Evolutionary conservation across 176 grass and related monocot genomes (phyloP).

Genomic region (Typha latifolia): DNA sequence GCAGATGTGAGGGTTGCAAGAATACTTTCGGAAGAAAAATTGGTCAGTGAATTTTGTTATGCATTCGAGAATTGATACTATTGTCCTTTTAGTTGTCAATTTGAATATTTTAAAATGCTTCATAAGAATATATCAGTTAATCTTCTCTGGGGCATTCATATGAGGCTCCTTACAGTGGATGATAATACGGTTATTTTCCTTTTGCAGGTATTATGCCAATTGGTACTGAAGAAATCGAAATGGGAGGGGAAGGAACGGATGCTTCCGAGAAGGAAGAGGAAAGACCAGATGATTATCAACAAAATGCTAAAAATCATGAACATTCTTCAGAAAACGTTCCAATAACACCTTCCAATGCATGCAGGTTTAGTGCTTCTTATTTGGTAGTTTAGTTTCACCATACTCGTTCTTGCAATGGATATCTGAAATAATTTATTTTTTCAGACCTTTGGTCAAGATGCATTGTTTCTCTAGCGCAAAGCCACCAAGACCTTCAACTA

Average conservation of each 20-base stretch:
- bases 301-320: conserved; percentile 44
- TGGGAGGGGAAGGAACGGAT: conserved; percentile 40
- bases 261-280: conserved; percentile 46
- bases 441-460: conserved; percentile 52
- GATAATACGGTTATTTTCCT: conserved; percentile 17
- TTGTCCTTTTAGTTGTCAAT: no score
- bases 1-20: conserved; percentile 95
- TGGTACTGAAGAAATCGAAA: conserved; percentile 51
- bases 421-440: conserved; percentile 2
- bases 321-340: conserved; percentile 47
- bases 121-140: background rate
- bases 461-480: conserved; percentile 74
- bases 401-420: background rate
- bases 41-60: conserved; percentile 42
- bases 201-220: conserved; percentile 24
- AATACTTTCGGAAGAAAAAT: conserved; percentile 91
- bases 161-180: no score
- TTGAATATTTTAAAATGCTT: background rate
- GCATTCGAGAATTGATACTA: conserved; percentile 1
- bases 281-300: conserved; percentile 36
- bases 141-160: no score
- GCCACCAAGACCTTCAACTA: conserved; percentile 47
- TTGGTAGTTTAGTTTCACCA: background rate
- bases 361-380: conserved; percentile 35
- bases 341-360: conserved; percentile 56